These are phyloP conservation scores for Leptographium flavum DNA, from an alignment of 2,329 filamentous ascomycete species.

Conservation along the genomic window DNA sequence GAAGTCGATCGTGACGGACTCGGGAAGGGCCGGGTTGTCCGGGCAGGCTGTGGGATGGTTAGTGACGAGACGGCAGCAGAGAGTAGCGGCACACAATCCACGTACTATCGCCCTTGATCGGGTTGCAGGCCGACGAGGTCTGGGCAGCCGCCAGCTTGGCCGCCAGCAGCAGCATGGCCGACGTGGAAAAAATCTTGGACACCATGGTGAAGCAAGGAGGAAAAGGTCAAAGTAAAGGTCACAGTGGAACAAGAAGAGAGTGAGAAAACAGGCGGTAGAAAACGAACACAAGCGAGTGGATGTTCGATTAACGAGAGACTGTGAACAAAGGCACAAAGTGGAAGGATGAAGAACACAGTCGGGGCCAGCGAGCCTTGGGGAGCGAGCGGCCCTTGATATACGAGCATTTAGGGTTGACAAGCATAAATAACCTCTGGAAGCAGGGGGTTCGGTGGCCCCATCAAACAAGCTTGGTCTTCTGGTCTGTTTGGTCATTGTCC, in stretches of 20 bases:
- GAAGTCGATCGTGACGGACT: conserved; percentile 54
- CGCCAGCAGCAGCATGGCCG: conserved; percentile 33
- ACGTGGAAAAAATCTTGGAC: conserved; percentile 29
- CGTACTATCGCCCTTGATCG: conserved; percentile 29
- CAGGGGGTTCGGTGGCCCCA: no score
- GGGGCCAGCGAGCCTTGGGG: no score
- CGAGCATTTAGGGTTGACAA: no score
- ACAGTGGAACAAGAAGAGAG: neutral
- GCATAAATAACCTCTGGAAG: no score
- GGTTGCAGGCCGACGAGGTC: conserved; percentile 42
- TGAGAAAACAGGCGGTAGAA: neutral
- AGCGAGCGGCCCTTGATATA: no score
- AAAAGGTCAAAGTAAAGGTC: no score
- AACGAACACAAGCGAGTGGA: neutral
- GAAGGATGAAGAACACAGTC: no score
- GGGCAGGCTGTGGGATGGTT: conserved; percentile 45
- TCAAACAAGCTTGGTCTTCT: no score
- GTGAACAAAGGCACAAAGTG: conserved; percentile 3
- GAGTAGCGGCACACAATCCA: neutral
- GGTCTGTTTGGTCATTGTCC: no score
- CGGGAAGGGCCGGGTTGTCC: conserved; percentile 62
- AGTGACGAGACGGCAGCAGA: neutral
- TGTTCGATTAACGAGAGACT: conserved; percentile 1
- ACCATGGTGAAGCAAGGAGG: conserved; percentile 28
- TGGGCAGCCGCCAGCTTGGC: conserved; percentile 34